Evolutionary conservation across 345 rosid species (phyloP).

Genomic region (Punica granatum): DNA sequence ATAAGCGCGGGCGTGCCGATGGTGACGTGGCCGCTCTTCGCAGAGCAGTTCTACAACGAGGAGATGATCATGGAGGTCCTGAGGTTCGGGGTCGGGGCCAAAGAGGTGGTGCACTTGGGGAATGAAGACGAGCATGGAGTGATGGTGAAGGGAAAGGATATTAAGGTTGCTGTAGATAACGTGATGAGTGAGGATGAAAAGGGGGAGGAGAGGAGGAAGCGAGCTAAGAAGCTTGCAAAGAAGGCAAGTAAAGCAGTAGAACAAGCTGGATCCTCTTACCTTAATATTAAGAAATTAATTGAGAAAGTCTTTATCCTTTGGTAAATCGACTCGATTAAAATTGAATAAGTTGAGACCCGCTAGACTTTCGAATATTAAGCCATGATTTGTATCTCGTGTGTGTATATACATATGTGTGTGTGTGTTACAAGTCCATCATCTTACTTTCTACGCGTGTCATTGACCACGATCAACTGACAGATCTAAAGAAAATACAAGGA

Average conservation of each 20-base stretch:
- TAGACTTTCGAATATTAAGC: too few species aligned
- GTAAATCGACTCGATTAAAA: too few species aligned
- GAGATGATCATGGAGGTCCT: constrained; percentile 16
- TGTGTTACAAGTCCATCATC: too few species aligned
- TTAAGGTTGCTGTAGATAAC: constrained; percentile 10
- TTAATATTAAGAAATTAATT: constrained; percentile 15
- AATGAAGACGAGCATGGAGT: constrained; percentile 19
- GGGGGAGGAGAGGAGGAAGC: constrained; percentile 13
- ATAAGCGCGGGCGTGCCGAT: constrained; percentile 18
- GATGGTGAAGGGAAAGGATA: constrained; percentile 17
- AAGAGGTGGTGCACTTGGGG: constrained; percentile 3
- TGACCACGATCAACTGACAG: too few species aligned
- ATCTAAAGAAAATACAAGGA: too few species aligned
- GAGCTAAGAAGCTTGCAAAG: constrained; percentile 17
- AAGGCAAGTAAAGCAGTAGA: constrained; percentile 17
- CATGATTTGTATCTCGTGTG: too few species aligned
- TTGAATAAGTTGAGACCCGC: too few species aligned
- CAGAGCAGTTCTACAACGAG: constrained; percentile 27
- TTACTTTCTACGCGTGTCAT: too few species aligned
- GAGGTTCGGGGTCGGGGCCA: constrained; percentile 15
- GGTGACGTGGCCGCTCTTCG: constrained; percentile 28
- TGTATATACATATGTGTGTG: too few species aligned
- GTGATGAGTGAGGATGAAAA: constrained; percentile 18
- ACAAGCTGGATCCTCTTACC: constrained; percentile 23
- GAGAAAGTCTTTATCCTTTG: too few species aligned